Conservation (phyloP, 352 stramenopile species). For the Phytophthora hibernalis region DNA sequence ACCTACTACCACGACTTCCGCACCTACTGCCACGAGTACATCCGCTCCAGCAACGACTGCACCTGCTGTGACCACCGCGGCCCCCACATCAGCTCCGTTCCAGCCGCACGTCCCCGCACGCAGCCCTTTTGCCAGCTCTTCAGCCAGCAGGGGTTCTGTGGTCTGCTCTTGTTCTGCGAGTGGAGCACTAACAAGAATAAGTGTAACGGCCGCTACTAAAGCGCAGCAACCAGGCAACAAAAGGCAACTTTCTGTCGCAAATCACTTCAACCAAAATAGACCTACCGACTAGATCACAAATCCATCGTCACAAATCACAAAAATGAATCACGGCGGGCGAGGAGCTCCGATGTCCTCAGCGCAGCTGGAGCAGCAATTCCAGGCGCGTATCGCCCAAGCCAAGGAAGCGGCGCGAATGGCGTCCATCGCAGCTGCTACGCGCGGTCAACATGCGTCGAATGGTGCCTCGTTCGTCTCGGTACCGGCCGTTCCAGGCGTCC, state of each 20-base stretch:
- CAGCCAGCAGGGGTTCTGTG: slow-evolving; percentile 32
- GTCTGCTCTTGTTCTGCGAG: slow-evolving; percentile 37
- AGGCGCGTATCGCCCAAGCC: slow-evolving; percentile 60
- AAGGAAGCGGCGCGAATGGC: slow-evolving; percentile 62
- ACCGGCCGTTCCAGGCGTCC: slow-evolving; percentile 16
- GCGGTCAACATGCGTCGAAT: slow-evolving; percentile 7
- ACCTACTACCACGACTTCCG: slow-evolving; percentile 7
- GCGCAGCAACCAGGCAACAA: neutral
- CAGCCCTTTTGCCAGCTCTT: slow-evolving; percentile 39
- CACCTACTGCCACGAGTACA: neutral
- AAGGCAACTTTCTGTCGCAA: neutral
- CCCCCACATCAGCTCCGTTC: slow-evolving; percentile 6
- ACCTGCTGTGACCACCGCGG: slow-evolving; percentile 6
- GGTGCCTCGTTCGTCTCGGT: slow-evolving; percentile 3
- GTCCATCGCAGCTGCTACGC: slow-evolving; percentile 49
- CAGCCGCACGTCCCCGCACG: slow-evolving; percentile 23
- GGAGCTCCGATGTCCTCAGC: slow-evolving; percentile 20
- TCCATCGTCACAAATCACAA: neutral
- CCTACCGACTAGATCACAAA: neutral
- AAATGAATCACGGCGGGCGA: neutral
- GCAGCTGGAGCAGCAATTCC: slow-evolving; percentile 51
- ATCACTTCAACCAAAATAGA: neutral
- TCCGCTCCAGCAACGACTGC: slow-evolving; percentile 5
- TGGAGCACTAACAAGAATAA: slow-evolving; percentile 18
- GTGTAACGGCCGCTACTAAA: slow-evolving; percentile 27